Evolutionary conservation across 352 stramenopile genomes (phyloP), one percentile per base, ranked within the genome.

Genomic region (Peronospora belbahrii): DNA sequence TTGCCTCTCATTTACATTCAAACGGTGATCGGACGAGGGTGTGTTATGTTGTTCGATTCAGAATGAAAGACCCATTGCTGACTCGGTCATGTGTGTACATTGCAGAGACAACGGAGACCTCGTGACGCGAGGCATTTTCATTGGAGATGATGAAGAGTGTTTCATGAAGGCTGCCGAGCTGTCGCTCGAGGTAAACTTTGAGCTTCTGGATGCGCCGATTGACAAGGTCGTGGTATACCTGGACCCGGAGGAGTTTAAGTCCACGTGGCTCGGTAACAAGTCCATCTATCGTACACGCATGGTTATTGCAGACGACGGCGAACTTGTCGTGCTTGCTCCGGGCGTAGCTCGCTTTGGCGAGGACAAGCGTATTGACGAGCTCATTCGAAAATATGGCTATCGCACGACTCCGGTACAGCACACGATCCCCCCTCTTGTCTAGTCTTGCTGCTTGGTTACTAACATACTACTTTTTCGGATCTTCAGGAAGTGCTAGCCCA

Each of bases 221-320:
- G 74, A 89, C 36, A 98, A 97, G 54, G 80, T 98, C 14, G 93
- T 99, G 1, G 94, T 97, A n/a, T 97, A 96, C 56, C 56, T 99
- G 33, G 95, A 98, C 46, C 75, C 83, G 15, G 65, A 97, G 18
- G 94, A 98, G 61, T 99, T 98, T 75, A 95, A 97, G 62, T 97
- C 94, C 5, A 99, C 95, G 8, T 99, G 95, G 95, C 65, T 99
- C 10, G 95, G 94, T 6, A 98, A 98, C 74, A 99, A 99, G 63
- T 87, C 87, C 24, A 97, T 99, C 53, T 99, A 99, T 57, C 71
- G 95, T 35, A 98, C 95, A 37, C 74, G 95, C 32, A 98, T 99
- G 95, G 90, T 89, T 14, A 98, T 99, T 52, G 94, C 86, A 3
- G 92, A 98, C 46, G 83, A 78, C 24, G 95, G 94, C 0, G 87